A percentile compares a stretch with the other conserved stretches of the same genome.
Evolutionary conservation across 176 grass and related monocot species (phyloP).

Genomic region (Avena sativa): DNA sequence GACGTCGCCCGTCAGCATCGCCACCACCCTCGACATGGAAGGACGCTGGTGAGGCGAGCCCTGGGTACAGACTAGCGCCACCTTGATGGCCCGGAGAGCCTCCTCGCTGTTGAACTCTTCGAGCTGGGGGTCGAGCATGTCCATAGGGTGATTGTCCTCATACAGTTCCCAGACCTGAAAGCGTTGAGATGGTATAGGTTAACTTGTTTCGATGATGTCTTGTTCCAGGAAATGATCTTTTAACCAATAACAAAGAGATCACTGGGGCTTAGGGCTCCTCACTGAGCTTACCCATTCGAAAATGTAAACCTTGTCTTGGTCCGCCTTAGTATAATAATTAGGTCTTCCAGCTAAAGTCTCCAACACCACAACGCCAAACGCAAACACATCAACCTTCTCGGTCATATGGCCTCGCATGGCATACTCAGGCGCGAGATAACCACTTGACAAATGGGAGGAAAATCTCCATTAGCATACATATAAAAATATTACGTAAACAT

Average conservation of each 20-base stretch:
- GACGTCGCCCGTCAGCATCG: conserved; percentile 62
- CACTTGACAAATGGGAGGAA: conserved; percentile 42
- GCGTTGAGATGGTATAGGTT: neutral
- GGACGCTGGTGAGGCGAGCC: conserved; percentile 62
- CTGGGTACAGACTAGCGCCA: conserved; percentile 78
- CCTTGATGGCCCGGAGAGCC: conserved; percentile 56
- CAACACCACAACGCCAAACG: conserved; percentile 69
- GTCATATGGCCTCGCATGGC: conserved; percentile 96
- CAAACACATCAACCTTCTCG: conserved; percentile 86
- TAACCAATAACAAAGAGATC: neutral
- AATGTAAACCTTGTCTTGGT: conserved; percentile 66
- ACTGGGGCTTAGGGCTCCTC: neutral
- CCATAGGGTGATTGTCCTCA: conserved; percentile 46
- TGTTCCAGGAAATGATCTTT: neutral
- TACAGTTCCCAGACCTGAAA: conserved; percentile 75
- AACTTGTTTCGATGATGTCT: neutral
- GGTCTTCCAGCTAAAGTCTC: conserved; percentile 77
- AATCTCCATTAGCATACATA: neutral
- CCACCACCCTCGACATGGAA: conserved; percentile 73
- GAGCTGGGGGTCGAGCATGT: conserved; percentile 60
- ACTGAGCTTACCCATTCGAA: conserved; percentile 80
- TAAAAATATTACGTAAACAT: neutral
- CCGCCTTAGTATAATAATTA: conserved; percentile 54
- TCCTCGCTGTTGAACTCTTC: conserved; percentile 48
- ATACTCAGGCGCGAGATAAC: conserved; percentile 90